Conservation (phyloP, 768 basidiomycete genomes). For the Peribolospora baueri region DNA sequence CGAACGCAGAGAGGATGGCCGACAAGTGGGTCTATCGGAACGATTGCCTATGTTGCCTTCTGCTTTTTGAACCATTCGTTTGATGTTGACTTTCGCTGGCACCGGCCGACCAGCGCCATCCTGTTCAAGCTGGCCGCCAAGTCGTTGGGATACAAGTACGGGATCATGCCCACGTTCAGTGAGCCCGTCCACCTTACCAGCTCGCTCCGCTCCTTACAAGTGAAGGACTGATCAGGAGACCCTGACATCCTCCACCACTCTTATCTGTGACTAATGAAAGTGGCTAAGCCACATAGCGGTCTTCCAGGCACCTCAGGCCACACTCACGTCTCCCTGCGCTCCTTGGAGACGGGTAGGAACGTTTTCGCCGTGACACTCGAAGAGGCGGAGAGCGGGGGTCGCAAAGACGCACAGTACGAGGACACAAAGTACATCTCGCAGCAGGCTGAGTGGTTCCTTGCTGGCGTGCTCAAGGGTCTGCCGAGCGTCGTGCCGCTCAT, state of each 20-base stretch:
- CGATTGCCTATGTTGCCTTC: background rate
- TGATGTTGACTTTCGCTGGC: background rate
- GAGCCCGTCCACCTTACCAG: conserved; percentile 30
- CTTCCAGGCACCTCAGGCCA: conserved; percentile 93
- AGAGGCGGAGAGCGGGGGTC: conserved; percentile 34
- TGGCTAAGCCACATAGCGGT: conserved; percentile 22
- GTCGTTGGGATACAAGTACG: conserved; percentile 68
- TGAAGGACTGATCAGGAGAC: background rate
- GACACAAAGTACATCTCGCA: conserved; percentile 68
- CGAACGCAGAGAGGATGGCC: conserved; percentile 51
- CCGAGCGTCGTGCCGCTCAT: conserved; percentile 49
- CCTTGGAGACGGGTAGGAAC: conserved; percentile 37
- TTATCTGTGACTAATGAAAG: too few relatives aligned
- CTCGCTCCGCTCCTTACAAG: too few relatives aligned
- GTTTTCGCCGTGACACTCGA: conserved; percentile 47
- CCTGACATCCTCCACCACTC: background rate
- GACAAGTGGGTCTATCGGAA: conserved; percentile 29
- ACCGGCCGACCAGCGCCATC: conserved; percentile 26
- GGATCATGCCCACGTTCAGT: conserved; percentile 89
- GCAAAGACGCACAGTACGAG: conserved; percentile 43
- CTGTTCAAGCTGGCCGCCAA: conserved; percentile 84
- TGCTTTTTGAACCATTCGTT: background rate
- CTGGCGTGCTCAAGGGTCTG: conserved; percentile 69
- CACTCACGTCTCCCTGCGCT: conserved; percentile 67
- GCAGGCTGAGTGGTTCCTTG: conserved; percentile 76